These are phyloP conservation scores for Tylopilus sp. DNA, from an alignment of 1,284 basidiomycete genomes.

Conservation along the genomic window DNA sequence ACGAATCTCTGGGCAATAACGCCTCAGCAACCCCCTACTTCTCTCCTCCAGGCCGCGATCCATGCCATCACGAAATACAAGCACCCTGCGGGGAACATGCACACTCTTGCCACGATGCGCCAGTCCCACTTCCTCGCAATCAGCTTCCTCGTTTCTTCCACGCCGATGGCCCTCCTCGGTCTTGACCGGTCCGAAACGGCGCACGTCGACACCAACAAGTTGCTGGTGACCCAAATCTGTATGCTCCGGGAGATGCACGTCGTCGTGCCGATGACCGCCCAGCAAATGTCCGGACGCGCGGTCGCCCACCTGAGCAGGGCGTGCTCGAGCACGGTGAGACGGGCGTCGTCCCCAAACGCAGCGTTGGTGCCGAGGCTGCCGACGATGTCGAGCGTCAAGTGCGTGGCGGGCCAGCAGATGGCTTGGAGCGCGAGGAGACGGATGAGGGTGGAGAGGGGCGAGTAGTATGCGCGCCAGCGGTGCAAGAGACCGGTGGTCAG, in stretches of 20 bases:
- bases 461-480: constrained; percentile 81
- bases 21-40: constrained; percentile 39
- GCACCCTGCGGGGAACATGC: constrained; percentile 64
- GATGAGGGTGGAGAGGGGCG: constrained; percentile 75
- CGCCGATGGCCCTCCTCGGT: constrained; percentile 29
- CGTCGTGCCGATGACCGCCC: constrained; percentile 82
- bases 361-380: constrained; percentile 35
- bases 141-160: constrained; percentile 46
- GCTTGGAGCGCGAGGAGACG: constrained; percentile 80
- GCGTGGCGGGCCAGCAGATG: constrained; percentile 86
- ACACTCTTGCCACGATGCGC: constrained; percentile 60
- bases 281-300: constrained; percentile 64
- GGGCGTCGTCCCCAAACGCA: constrained; percentile 14
- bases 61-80: constrained; percentile 79
- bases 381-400: constrained; percentile 67
- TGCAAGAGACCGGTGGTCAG: constrained; percentile 77
- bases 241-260: constrained; percentile 70
- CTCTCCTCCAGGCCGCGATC: constrained; percentile 49
- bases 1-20: neutral
- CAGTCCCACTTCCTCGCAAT: constrained; percentile 64
- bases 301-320: constrained; percentile 32
- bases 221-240: constrained; percentile 85
- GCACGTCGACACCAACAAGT: constrained; percentile 38
- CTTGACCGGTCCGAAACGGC: constrained; percentile 18
- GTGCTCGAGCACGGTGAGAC: constrained; percentile 23